Conservation (phyloP, 75 land plant species). For the Chamaecyparis obtusa region DNA sequence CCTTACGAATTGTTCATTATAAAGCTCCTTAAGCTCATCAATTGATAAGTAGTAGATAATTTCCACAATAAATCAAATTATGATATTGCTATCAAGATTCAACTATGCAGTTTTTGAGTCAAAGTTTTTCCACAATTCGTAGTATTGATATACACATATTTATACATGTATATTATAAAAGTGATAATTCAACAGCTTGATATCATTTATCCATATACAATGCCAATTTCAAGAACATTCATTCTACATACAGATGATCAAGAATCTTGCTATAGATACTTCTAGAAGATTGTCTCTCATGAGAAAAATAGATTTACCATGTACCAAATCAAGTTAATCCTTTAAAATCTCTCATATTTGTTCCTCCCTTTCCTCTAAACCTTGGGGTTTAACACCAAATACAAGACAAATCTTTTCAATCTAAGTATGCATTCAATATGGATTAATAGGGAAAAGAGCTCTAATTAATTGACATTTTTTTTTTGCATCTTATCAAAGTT, state of each 20-base stretch:
- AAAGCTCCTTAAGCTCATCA: too few relatives aligned
- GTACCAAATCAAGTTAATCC: slow-evolving; percentile 23
- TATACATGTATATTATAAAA: too few relatives aligned
- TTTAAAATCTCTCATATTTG: neutral
- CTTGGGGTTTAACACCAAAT: too few relatives aligned
- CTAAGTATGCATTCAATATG: neutral
- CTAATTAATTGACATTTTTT: slow-evolving; percentile 1
- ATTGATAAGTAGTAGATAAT: too few relatives aligned
- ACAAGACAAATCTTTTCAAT: neutral
- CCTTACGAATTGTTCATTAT: too few relatives aligned
- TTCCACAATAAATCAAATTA: too few relatives aligned
- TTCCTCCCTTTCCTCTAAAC: neutral
- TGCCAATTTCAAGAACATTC: slow-evolving; percentile 19
- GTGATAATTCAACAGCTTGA: too few relatives aligned
- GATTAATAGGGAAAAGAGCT: slow-evolving; percentile 1
- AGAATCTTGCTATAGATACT: slow-evolving; percentile 25
- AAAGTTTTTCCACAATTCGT: too few relatives aligned
- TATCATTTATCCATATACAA: slow-evolving; percentile 19
- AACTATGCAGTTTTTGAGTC: too few relatives aligned
- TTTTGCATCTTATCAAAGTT: neutral
- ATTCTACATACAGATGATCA: slow-evolving; percentile 15
- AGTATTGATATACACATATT: too few relatives aligned
- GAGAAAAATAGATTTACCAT: slow-evolving; percentile 16
- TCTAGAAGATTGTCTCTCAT: slow-evolving; percentile 26
- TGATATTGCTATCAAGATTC: too few relatives aligned